Base-by-base conservation (phyloP, 1,284 basidiomycete genomes). In the Ustilago crameri region DNA sequence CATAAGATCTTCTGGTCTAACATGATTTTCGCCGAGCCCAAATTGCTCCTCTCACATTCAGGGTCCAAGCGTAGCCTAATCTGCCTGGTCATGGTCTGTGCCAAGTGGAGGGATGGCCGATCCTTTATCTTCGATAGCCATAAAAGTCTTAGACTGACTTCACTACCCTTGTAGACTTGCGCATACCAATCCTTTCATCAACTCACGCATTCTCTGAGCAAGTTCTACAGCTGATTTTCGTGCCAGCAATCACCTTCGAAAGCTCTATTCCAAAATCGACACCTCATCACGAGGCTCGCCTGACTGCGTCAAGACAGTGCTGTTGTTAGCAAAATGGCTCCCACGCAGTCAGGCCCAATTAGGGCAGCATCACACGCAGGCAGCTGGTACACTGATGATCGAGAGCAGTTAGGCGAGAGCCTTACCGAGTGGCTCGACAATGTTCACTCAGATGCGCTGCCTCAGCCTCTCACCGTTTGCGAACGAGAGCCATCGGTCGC, bases 341-440 rank as follows among this genome's bases (percentile, higher is more conserved):
- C 57, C 10, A 14, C 35, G 38, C 44, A 40, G 15, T 42, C 53
- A 8, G 38, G 37, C 24, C 38, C 54, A 23, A 60, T 50, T 0
- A 62, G 82, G 15, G n/a, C 85, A 73, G 91, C 93, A 2, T 89
- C 90, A 0, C 95, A 97, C 85, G 93, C 94, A 3, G 91, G 91
- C 22, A 91, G 90, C 60, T 98, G 95, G 95, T 98, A 98, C 84
- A 89, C 89, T 10, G 86, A 85, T 52, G 86, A 91, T 74, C 86
- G 93, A 91, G 81, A 38, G 5, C 44, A 65, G 35, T 60, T 76
- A 12, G 51, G 55, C 51, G 41, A 20, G 2, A 51, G 55, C 1
- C 57, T 77, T n/a, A 32, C 56, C 7, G 22, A 45, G 10, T 77
- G 75, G 75, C 55, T 77, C 0, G 20, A 30, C 9, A 60, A 41